These are phyloP conservation scores for Dioscorea alata DNA, from an alignment of 106 monocot genomes.

Conservation along the genomic window DNA sequence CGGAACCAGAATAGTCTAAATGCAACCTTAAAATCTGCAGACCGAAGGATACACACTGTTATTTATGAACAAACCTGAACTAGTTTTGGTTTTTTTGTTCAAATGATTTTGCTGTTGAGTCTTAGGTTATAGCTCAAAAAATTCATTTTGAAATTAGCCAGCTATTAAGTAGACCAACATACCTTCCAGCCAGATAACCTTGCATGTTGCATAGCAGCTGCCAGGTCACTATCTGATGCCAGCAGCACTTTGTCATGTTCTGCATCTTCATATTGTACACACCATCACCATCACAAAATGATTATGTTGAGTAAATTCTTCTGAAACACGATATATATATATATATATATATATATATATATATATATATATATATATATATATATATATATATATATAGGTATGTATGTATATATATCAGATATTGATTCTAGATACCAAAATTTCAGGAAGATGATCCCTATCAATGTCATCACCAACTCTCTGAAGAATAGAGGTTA, in stretches of 20 bases:
- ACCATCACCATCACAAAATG: conserved; percentile 3
- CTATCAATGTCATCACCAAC: conserved; percentile 67
- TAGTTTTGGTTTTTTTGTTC: too few relatives aligned
- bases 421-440: conserved; percentile 32
- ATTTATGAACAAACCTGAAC: too few relatives aligned
- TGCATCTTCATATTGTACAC: conserved; percentile 97
- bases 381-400: too few relatives aligned
- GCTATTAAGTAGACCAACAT: neutral
- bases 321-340: too few relatives aligned
- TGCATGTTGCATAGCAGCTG: conserved; percentile 80
- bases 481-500: conserved; percentile 76
- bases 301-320: neutral
- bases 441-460: conserved; percentile 71
- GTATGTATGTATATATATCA: too few relatives aligned
- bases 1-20: conserved; percentile 32
- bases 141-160: too few relatives aligned
- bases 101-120: too few relatives aligned
- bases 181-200: conserved; percentile 80
- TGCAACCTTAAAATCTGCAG: conserved; percentile 42
- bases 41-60: neutral
- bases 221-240: conserved; percentile 79
- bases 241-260: conserved; percentile 86
- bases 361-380: too few relatives aligned
- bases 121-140: too few relatives aligned
- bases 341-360: too few relatives aligned